Conservation (phyloP, 78 protist genomes). For the Protostelium mycophagum region DNA sequence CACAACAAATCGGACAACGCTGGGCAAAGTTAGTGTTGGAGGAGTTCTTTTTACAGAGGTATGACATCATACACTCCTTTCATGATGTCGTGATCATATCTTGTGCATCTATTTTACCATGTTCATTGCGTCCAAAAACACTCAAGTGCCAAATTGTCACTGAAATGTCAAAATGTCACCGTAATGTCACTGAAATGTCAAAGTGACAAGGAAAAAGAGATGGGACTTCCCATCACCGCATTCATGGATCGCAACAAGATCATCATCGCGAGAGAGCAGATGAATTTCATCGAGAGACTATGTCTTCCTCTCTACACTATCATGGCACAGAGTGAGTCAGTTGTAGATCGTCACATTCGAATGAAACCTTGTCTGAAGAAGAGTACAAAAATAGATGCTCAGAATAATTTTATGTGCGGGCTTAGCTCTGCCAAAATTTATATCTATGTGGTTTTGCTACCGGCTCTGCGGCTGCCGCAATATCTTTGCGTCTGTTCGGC, state of each 20-base stretch:
- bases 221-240: neutral
- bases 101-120: no score
- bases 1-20: neutral
- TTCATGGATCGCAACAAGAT: conserved; percentile 5
- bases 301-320: neutral
- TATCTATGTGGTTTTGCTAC: no score
- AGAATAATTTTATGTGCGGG: no score
- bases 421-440: no score
- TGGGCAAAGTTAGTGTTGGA: conserved; percentile 2
- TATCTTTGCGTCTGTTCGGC: no score
- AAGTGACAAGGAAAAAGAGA: conserved; percentile 3
- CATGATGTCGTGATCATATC: neutral
- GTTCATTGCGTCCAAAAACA: no score
- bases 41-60: neutral
- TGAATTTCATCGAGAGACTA: conserved; percentile 1
- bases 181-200: neutral
- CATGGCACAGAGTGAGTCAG: neutral
- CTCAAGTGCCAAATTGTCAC: no score
- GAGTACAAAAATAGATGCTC: neutral
- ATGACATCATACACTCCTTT: no score
- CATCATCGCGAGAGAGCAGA: conserved; percentile 5
- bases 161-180: no score
- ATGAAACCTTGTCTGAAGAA: no score
- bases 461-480: no score
- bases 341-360: no score